Evolutionary conservation across 768 basidiomycete genomes (phyloP), one percentile per base, ranked within the genome.

Genomic region (Cystobasidium onofrii): DNA sequence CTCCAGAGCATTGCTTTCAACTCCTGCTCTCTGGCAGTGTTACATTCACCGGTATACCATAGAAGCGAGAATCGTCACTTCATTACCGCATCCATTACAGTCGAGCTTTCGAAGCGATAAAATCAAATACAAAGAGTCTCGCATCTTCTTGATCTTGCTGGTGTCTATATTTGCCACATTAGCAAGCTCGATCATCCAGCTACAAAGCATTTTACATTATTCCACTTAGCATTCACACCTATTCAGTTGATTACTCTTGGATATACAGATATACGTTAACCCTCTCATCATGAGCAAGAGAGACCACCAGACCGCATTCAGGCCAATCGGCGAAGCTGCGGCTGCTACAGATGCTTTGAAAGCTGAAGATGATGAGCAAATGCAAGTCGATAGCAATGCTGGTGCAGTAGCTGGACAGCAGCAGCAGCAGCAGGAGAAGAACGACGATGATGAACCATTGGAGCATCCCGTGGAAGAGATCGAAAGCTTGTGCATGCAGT

Each of bases 401-500:
- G 39, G 39, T 34, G 33, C 10, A 29, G 62, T 20, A 31, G 36
- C 2, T 43, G 44, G 31, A 50, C 43, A 69, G 44, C 23, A 44
- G 23, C 27, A 29, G 34, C 46, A 52, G 66, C 20, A 55, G 52
- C 67, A 31, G 36, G 33, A 46, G 31, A 33, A 18, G 27, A 15
- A 31, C 10, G 69, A 46, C 18, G 69, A 60, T 17, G 69, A 18
- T 17, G 84, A 84, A 20, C 87, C 88, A 9, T 88, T 89, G 33
- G 82, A 82, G 55, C 84, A 85, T 67, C 87, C 87, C 0, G 85
- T 94, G 12, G 86, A 93, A 77, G 88, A 91, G 81, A 85, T 98
- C 74, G 90, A 92, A 73, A 93, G 91, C 15, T 83, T 98, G 31
- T 98, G 96, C 82, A 95, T 98, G 91, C 86, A 86, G 80, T 99